Evolutionary conservation across 2,329 filamentous ascomycete species (phyloP).

Genomic region (Aspergillus persii): DNA sequence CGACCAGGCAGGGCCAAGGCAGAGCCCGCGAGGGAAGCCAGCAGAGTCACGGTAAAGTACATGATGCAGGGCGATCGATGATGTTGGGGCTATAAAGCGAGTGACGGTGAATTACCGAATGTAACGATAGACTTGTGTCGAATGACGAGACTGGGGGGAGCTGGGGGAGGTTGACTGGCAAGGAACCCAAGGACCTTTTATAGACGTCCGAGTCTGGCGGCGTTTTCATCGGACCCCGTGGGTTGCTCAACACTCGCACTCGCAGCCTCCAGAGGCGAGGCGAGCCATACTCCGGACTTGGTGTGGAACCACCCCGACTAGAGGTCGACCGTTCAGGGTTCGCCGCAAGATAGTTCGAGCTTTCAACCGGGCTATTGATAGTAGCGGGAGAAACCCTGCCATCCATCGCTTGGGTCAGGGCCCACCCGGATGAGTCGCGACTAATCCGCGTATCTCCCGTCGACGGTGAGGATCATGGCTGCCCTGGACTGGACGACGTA

Average conservation of each 20-base stretch:
- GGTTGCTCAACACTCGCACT: too few species aligned
- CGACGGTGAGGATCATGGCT: background rate
- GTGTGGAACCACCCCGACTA: background rate
- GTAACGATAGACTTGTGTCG: background rate
- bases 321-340: background rate
- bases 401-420: background rate
- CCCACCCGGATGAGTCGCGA: background rate
- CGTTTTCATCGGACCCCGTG: too few species aligned
- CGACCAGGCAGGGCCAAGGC: slow-evolving; percentile 19
- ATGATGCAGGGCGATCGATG: background rate
- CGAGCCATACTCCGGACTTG: background rate
- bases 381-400: background rate
- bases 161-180: background rate
- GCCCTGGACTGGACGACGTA: background rate
- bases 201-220: background rate
- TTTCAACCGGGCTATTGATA: background rate
- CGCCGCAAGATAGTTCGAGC: background rate
- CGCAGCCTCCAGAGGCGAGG: too few species aligned
- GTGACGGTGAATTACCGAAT: background rate
- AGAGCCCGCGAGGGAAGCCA: slow-evolving; percentile 20
- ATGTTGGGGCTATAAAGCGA: background rate
- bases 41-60: slow-evolving; percentile 5
- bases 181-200: background rate
- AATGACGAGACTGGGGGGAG: background rate
- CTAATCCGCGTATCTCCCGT: background rate